These are phyloP conservation scores for Neurospora sp. DNA, from an alignment of 495 filamentous ascomycete species.

Conservation along the genomic window DNA sequence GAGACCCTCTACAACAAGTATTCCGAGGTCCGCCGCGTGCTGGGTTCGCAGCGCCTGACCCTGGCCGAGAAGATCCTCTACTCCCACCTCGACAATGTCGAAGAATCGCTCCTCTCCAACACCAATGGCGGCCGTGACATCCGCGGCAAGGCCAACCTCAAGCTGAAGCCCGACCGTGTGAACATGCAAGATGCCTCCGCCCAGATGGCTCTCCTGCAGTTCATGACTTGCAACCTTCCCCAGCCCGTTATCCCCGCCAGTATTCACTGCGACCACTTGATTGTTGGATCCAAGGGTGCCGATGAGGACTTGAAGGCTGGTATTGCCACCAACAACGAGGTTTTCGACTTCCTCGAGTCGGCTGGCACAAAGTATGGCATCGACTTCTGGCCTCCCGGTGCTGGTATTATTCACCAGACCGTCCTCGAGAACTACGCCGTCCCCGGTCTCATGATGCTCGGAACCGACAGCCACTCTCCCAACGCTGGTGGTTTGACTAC, in stretches of 20 bases:
- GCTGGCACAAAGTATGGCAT: slow-evolving; percentile 94
- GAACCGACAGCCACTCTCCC: slow-evolving; percentile 95
- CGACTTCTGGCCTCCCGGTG: slow-evolving; percentile 97
- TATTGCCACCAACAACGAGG: slow-evolving; percentile 88
- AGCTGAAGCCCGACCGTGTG: slow-evolving; percentile 94
- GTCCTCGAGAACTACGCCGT: slow-evolving; percentile 98
- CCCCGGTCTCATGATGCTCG: slow-evolving; percentile 98
- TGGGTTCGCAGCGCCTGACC: slow-evolving; percentile 63
- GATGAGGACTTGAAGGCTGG: slow-evolving; percentile 78
- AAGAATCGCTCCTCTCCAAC: slow-evolving; percentile 71
- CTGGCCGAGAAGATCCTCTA: slow-evolving; percentile 97
- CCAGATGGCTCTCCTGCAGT: slow-evolving; percentile 95
- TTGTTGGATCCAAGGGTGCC: slow-evolving; percentile 85
- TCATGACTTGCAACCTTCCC: slow-evolving; percentile 91
- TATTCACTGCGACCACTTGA: slow-evolving; percentile 99
- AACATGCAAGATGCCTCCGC: slow-evolving; percentile 99
- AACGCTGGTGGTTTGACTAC: slow-evolving; percentile 89
- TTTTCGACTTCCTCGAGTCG: slow-evolving; percentile 94
- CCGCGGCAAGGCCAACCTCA: slow-evolving; percentile 82
- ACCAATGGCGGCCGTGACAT: slow-evolving; percentile 73
- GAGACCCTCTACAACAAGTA: slow-evolving; percentile 37
- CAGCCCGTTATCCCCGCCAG: slow-evolving; percentile 92
- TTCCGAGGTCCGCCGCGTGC: slow-evolving; percentile 55
- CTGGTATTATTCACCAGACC: slow-evolving; percentile 98
- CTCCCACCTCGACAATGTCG: slow-evolving; percentile 79